Evolutionary conservation across 345 rosid species (phyloP).

Genomic region (Geranium rotundifolium): DNA sequence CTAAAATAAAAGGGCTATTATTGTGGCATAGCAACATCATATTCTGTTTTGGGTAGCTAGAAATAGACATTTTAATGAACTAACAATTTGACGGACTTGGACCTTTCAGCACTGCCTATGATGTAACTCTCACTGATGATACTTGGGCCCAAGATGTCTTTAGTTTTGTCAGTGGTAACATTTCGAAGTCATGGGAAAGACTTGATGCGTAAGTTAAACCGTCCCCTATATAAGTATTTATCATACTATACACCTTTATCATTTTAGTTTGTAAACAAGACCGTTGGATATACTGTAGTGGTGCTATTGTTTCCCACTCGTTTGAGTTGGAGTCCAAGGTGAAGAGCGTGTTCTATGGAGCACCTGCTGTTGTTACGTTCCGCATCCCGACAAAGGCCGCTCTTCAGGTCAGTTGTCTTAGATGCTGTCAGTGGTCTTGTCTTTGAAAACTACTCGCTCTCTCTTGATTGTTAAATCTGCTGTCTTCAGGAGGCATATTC

Average conservation of each 20-base stretch:
- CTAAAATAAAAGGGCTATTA: neutral
- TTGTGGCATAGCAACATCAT: neutral
- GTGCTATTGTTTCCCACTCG: constrained; percentile 67
- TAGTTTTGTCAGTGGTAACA: constrained; percentile 57
- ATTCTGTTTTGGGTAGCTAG: neutral
- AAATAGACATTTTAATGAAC: neutral
- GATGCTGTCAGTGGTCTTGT: neutral
- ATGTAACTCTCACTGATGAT: constrained; percentile 56
- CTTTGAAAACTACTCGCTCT: neutral
- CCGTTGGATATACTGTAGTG: constrained; percentile 24
- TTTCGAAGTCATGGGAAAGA: constrained; percentile 79
- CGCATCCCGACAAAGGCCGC: constrained; percentile 75
- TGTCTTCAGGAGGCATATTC: constrained; percentile 62
- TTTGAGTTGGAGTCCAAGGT: constrained; percentile 80
- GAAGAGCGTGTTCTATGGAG: constrained; percentile 65
- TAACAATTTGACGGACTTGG: neutral
- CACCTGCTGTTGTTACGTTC: constrained; percentile 83
- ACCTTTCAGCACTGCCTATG: constrained; percentile 62
- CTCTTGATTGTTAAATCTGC: neutral
- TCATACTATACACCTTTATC: neutral
- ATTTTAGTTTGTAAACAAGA: neutral
- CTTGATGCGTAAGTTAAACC: constrained; percentile 73
- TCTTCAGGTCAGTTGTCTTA: constrained; percentile 47
- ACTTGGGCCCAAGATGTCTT: constrained; percentile 60
- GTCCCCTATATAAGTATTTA: neutral